Base-by-base conservation (phyloP, 1,284 basidiomycete genomes). In the Trametes pubescens region DNA sequence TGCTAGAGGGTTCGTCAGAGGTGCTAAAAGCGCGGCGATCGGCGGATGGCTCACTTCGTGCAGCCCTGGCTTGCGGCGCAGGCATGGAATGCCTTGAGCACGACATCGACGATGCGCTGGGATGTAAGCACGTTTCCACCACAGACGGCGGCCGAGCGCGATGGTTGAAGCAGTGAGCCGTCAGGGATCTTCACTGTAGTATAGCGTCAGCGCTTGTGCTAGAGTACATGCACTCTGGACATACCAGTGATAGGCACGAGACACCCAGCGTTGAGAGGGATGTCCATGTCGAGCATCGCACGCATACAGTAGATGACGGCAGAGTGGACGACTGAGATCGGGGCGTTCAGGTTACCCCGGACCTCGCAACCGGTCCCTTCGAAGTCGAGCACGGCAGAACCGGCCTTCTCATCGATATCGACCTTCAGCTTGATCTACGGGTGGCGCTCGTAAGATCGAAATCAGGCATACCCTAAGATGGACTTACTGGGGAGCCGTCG, bases 301-400 rank as follows among this genome's bases (percentile, higher is more conserved):
- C 97, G 87, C 82, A 99, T 90, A 78, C 94, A 94, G 78, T 99
- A 99, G 70, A 99, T 97, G 65, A 98, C 91, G 1, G 96, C 95
- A 1, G 93, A 93, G 75, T 96, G 93, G 1, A 93, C 92, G 46
- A 99, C 96, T 2, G 92, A 91, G 47, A 92, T 91, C 0, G 94
- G 94, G 16, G 94, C 82, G 76, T 98, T 98, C 64, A 97, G 83
- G 77, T 98, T 98, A 49, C 93, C 95, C 29, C 92, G 85, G 56
- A 96, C 88, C 81, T 97, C 94, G 62, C 88, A 92, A 0, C 94
- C 94, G 2, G 96, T 97, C 4, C 95, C 95, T 66, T 86, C 82
- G 73, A 99, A 99, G 76, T 99, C 96, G 65, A 99, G 88, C 6
- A 92, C 80, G 0, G 97, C 97, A 14, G 89, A 91, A 0, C 97